These are phyloP conservation scores for Magnusiomyces suaveolens DNA, from an alignment of 1,139 yeast genomes.

Conservation along the genomic window DNA sequence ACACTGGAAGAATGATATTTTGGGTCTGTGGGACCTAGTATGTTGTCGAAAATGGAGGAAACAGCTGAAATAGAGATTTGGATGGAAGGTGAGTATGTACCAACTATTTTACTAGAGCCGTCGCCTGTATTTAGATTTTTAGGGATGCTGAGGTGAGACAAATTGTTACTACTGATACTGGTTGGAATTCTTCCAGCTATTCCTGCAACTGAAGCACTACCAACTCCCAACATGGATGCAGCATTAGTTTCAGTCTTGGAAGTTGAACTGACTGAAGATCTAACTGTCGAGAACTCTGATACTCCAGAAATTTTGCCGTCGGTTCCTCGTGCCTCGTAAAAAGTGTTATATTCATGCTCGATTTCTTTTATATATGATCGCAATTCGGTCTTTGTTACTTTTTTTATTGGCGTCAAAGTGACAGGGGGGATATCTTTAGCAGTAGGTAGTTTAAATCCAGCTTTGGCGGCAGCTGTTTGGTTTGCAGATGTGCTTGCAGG, in stretches of 20 bases:
- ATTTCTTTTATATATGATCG: slow-evolving; percentile 39
- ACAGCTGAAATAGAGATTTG: slow-evolving; percentile 10
- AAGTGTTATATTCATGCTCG: slow-evolving; percentile 47
- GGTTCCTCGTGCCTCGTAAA: slow-evolving; percentile 29
- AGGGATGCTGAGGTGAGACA: neutral
- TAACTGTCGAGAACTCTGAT: neutral
- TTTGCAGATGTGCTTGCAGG: neutral
- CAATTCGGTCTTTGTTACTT: slow-evolving; percentile 43
- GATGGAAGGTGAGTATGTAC: slow-evolving; percentile 3
- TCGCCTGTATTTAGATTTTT: neutral
- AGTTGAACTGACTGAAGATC: neutral
- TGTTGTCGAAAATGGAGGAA: slow-evolving; percentile 7
- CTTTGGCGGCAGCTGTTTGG: slow-evolving; percentile 10
- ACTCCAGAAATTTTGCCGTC: neutral
- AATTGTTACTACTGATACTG: neutral
- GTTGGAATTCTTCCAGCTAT: neutral
- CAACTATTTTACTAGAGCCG: neutral
- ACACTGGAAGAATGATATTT: slow-evolving; percentile 5
- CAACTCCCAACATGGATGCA: neutral
- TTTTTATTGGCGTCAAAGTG: slow-evolving; percentile 49
- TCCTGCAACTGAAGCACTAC: neutral
- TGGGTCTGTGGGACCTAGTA: slow-evolving; percentile 4
- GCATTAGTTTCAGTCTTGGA: neutral
- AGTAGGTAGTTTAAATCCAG: slow-evolving; percentile 57
- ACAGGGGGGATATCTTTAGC: slow-evolving; percentile 78